Evolutionary conservation across 768 basidiomycete species (phyloP), one percentile per base, ranked within the genome.

Genomic region (Psilocybe cyanescens): DNA sequence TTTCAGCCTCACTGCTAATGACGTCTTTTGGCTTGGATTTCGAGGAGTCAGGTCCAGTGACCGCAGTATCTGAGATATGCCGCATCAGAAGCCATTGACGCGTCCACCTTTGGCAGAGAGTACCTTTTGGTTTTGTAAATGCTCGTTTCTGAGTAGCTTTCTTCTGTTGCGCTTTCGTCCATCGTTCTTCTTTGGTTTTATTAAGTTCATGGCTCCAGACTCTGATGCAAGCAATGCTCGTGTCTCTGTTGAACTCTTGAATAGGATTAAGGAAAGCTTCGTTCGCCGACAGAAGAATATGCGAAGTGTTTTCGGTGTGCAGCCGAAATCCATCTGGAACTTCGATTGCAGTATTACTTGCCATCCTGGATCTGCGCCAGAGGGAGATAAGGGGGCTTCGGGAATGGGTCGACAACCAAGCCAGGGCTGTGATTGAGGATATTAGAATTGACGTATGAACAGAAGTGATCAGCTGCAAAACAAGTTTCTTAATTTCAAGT

Each of bases 181-280:
- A 93, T 66, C 78, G 83, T 61, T 73, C 78, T 70, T 86, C 81
- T 76, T 90, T 94, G 57, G 78, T 76, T 70, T 76, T 81, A 70
- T 90, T 84, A 44, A 85, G 55, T 58, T 87, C 79, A 68, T 95
- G 91, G 61, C 91, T 90, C 95, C 95, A 99, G 3, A 88, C 86
- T 31, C 88, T 82, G 58, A 99, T 98, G 65, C 91, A 91, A 19
- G 95, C 94, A 46, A 98, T 88, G 65, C 92, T 95, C 49, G 94
- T 74, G 76, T 99, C 97, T 41, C 97, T 84, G 76, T 99, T 99
- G 81, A 97, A 99, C 74, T 99, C 94, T 72, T 99, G 97, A 11
- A 98, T 90, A 5, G 97, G 97, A 71, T 99, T 99, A 62, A 99
- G 77, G 74, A 99, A 99, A 2, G 96, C 94, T 59, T 92, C 90